Evolutionary conservation across 2,329 filamentous ascomycete species (phyloP).

Genomic region (Aaosphaeria pasadenensis): DNA sequence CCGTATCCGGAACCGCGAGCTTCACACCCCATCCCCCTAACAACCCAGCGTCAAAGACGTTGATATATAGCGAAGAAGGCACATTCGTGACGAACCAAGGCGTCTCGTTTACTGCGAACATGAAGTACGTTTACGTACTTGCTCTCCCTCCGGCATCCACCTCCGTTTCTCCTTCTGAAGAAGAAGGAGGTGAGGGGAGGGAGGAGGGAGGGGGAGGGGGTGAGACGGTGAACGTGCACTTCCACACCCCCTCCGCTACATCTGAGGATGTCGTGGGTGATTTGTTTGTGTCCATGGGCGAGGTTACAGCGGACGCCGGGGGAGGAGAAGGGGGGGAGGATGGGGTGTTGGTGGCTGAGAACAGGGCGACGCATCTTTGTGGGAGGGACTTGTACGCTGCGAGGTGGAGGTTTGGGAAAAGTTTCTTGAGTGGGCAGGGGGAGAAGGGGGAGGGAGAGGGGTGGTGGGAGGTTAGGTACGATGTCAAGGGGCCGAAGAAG

Average conservation of each 20-base stretch:
- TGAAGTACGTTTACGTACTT: conserved; percentile 63
- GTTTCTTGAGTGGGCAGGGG: conserved; percentile 1
- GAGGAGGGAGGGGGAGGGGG: conserved; percentile 30
- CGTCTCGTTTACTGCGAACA: conserved; percentile 56
- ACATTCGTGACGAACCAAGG: conserved; percentile 57
- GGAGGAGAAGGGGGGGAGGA: conserved; percentile 51
- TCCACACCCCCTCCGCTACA: conserved; percentile 20
- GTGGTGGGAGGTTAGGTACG: conserved; percentile 38
- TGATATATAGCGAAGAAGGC: conserved; percentile 67
- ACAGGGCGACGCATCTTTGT: conserved; percentile 67
- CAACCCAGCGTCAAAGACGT: conserved; percentile 42
- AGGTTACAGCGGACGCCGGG: conserved; percentile 17
- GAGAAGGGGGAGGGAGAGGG: conserved; percentile 4
- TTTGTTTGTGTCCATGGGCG: conserved; percentile 70
- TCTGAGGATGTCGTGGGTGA: conserved; percentile 63
- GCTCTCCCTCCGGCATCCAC: too few species aligned
- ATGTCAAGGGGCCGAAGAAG: conserved; percentile 40
- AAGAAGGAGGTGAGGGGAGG: conserved; percentile 3
- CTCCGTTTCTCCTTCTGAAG: not conserved
- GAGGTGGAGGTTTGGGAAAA: conserved; percentile 58
- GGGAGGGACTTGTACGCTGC: conserved; percentile 70
- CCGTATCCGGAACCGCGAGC: conserved; percentile 61
- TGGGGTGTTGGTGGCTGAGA: conserved; percentile 34
- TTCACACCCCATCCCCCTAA: conserved; percentile 47
- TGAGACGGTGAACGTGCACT: conserved; percentile 4